Evolutionary conservation across 345 rosid genomes (phyloP).

Genomic region (Acer yangbiense): DNA sequence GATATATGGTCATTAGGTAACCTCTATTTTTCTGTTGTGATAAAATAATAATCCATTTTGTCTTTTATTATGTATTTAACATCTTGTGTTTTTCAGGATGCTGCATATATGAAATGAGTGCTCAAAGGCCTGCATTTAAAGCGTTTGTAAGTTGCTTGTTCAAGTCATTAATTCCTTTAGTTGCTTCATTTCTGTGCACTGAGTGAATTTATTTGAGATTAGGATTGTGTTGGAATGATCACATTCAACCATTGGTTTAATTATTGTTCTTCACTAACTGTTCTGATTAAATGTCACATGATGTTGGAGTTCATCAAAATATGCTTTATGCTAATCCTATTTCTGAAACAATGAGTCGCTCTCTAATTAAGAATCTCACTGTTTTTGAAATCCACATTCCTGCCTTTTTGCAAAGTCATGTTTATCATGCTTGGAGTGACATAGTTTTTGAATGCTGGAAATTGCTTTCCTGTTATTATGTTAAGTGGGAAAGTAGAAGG

Average conservation of each 20-base stretch:
- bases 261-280: neutral
- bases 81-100: slow-evolving; percentile 60
- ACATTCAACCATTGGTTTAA: neutral
- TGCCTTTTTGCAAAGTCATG: neutral
- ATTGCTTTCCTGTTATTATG: neutral
- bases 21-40: slow-evolving; percentile 7
- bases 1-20: slow-evolving; percentile 98
- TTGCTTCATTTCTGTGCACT: neutral
- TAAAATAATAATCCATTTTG: neutral
- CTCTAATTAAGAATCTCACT: neutral
- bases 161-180: neutral
- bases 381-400: neutral
- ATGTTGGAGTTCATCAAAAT: neutral
- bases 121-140: slow-evolving; percentile 89
- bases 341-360: neutral
- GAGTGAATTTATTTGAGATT: neutral
- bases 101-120: slow-evolving; percentile 92
- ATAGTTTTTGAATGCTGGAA: neutral
- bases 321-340: neutral
- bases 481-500: neutral
- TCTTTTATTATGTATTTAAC: slow-evolving; percentile 17
- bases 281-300: neutral
- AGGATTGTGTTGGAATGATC: neutral
- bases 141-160: slow-evolving; percentile 76
- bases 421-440: neutral